Evolutionary conservation across 257 asterid species (phyloP).

Genomic region (Capsicum baccatum): DNA sequence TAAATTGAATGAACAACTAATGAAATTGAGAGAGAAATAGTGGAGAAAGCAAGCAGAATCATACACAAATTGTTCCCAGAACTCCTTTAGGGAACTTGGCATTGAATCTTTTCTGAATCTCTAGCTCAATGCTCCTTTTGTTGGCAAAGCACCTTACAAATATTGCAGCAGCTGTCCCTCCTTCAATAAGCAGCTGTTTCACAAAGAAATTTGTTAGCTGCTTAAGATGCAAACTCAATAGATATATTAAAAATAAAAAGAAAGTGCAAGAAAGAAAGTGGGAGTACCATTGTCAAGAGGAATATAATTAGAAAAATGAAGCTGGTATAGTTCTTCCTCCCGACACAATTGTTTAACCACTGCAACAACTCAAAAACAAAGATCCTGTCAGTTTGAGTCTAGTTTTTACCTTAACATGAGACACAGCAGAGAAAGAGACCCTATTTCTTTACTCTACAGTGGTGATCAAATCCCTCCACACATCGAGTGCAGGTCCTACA

Average conservation of each 20-base stretch:
- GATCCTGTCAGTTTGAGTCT: background rate
- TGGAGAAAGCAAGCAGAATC: slow-evolving; percentile 26
- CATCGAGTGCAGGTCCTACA: slow-evolving; percentile 97
- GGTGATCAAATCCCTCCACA: slow-evolving; percentile 98
- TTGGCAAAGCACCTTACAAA: slow-evolving; percentile 90
- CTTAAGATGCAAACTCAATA: slow-evolving; percentile 14
- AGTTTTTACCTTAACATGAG: background rate
- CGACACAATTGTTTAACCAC: slow-evolving; percentile 99
- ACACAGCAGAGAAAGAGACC: background rate
- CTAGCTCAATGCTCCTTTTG: slow-evolving; percentile 62
- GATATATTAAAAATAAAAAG: background rate
- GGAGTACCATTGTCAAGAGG: slow-evolving; percentile 77
- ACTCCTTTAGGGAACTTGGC: slow-evolving; percentile 74
- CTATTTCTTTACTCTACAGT: slow-evolving; percentile 77
- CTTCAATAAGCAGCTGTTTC: slow-evolving; percentile 81
- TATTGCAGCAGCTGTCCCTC: slow-evolving; percentile 86
- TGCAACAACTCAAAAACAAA: slow-evolving; percentile 42
- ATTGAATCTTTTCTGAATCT: slow-evolving; percentile 56
- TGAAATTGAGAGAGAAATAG: background rate
- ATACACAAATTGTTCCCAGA: slow-evolving; percentile 83
- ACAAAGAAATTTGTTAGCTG: slow-evolving; percentile 32
- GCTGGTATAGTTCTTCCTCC: slow-evolving; percentile 92
- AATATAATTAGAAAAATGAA: slow-evolving; percentile 85
- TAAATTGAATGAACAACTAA: background rate
- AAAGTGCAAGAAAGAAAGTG: background rate